Evolutionary conservation across 192 early-diverging fungal genomes (phyloP), one percentile per base, ranked within the genome.

Genomic region (Gigaspora rosea): DNA sequence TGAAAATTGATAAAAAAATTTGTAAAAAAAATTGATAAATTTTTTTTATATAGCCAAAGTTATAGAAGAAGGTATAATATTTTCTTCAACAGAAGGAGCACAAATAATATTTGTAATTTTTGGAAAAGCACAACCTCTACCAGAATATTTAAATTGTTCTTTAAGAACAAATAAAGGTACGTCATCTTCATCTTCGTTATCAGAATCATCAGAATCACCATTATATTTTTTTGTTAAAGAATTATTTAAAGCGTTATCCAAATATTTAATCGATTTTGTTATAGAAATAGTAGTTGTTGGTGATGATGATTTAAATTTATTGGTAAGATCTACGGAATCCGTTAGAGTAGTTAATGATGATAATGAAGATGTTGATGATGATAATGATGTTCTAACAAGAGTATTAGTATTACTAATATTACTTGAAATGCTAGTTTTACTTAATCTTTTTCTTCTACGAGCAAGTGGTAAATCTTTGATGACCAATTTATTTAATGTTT

Each of bases 81-180:
- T 33, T 4, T 49, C 49, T 49, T 50, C 67, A 4, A 70, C 4
- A 12, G 61, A 63, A 63, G 61, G 10, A 11, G 11, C 16, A 27
- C 41, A 3, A 41, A 41, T 7, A 41, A 41, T 2, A 41, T 41
- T 41, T 41, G 12, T 20, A 50, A 18, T 70, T 22, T 50, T 50
- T 13, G 41, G 12, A 11, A n/a, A 15, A 49, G 9, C 48, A 35
- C 20, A 56, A 32, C 52, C 52, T 35, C 70, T 36, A 33, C 70
- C 70, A 35, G 70, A 71, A 71, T 71, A 71, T 6, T 22, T 54
- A 71, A 56, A 71, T 51, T 71, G 70, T 56, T 71, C 70, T 51
- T 56, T 71, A 6, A 71, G 52, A 51, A 71, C 70, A 16, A 56
- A 71, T 51, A 71, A 71, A 56, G 70, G 70, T 9, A 71, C 70